phyloP scores from a whole-genome alignment of 73 alveolate species.

The Symbiodinium pilosum region DNA sequence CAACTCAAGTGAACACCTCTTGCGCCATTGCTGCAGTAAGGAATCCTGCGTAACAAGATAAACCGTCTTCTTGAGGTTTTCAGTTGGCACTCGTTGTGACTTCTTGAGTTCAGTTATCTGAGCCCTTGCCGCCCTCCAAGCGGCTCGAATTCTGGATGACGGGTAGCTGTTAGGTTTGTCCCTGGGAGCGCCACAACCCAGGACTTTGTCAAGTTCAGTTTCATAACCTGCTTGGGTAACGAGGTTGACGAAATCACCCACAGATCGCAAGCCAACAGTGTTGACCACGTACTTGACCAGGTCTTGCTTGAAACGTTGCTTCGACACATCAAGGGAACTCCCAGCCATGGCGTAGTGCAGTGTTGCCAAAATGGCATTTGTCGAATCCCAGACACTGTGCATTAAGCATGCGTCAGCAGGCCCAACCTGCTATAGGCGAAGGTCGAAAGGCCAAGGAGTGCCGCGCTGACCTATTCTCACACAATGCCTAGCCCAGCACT shows the following conservation, averaged over 20 bases:
- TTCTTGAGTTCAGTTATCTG: neutral
- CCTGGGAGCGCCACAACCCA: neutral
- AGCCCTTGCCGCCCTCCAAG: neutral
- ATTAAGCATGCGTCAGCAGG: too few relatives aligned
- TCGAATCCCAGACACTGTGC: too few relatives aligned
- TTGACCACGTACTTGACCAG: neutral
- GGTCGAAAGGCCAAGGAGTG: too few relatives aligned
- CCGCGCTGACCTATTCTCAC: too few relatives aligned
- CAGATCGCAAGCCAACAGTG: neutral
- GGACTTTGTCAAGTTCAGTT: neutral
- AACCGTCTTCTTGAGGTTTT: neutral
- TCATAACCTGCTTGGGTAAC: neutral
- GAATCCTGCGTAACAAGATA: neutral
- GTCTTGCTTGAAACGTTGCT: neutral
- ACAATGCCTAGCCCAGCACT: too few relatives aligned
- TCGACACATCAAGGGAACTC: neutral
- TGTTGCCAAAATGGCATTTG: too few relatives aligned
- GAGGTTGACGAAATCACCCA: neutral
- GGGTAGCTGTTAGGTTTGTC: neutral
- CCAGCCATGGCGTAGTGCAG: neutral
- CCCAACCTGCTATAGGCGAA: too few relatives aligned
- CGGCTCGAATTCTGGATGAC: neutral
- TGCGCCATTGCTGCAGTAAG: neutral
- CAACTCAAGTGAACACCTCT: neutral
- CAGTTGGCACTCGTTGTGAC: neutral